phyloP scores from a whole-genome alignment of 805 yeast species.

The Sugiyamaella qingdaonensis region DNA sequence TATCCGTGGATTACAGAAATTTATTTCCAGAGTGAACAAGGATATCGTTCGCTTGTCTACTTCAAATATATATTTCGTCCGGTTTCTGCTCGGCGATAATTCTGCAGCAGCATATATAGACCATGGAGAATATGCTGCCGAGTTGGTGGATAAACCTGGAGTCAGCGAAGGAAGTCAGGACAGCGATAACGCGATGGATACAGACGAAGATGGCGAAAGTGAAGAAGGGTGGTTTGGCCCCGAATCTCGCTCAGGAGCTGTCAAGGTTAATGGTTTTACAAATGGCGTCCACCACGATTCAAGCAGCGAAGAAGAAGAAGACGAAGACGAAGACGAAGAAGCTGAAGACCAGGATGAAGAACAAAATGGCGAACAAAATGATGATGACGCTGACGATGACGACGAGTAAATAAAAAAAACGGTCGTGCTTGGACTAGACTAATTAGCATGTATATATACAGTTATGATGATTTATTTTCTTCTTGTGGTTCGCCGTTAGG shows the following conservation, averaged over 20 bases:
- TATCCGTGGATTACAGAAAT: conserved; percentile 68
- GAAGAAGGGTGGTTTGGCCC: conserved; percentile 36
- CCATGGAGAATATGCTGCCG: conserved; percentile 21
- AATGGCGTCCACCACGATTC: background rate
- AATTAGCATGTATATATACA: background rate
- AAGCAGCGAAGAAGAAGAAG: conserved; percentile 4
- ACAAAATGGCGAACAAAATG: background rate
- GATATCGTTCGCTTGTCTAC: conserved; percentile 43
- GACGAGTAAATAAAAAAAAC: conserved; percentile 70
- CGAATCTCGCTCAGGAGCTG: conserved; percentile 19
- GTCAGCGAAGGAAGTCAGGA: conserved; percentile 28
- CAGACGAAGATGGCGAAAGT: conserved; percentile 29
- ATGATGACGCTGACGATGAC: conserved; percentile 72
- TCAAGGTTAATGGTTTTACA: conserved; percentile 3
- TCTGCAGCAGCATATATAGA: conserved; percentile 21
- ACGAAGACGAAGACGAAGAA: conserved; percentile 6
- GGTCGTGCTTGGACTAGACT: background rate
- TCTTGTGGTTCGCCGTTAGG: background rate
- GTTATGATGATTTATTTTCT: background rate
- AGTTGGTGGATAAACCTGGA: too few species aligned
- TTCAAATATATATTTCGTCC: conserved; percentile 25
- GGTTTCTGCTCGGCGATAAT: conserved; percentile 18
- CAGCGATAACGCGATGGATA: conserved; percentile 34
- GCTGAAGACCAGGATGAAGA: background rate
- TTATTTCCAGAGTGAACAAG: conserved; percentile 67